Evolutionary conservation across 2,329 filamentous ascomycete species (phyloP), one percentile per base, ranked within the genome.

Genomic region (Trichoderma sp.): DNA sequence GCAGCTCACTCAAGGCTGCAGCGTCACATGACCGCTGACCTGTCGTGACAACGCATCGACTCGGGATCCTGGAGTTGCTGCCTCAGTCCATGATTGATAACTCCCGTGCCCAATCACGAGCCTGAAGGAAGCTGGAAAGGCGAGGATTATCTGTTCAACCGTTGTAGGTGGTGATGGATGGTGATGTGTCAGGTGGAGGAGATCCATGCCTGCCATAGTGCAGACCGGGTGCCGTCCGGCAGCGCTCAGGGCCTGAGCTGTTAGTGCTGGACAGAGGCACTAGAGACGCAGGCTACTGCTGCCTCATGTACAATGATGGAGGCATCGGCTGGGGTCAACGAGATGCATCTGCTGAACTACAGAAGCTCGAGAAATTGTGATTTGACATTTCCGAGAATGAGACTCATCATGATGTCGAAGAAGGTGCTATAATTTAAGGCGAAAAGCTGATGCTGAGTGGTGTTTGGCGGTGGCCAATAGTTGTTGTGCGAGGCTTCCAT

Each of bases 11-110:
- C 17, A 30, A 30, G 44, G 57, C 21, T 19, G 50, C 5, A 10
- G 60, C 41, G 26, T 63, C 60, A 63, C 60, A 63, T 63, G 60
- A 63, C 51, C 50, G 4, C 48, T 62, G 60, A 47, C 50, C 50
- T 63, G 60, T 54, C 50, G 6, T 63, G 60, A 63, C 60, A 63
- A 55, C 60, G 50, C 60, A 63, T 55, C 60, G 24, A 28, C 21
- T 24, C 21, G 2, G 21, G 21, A 24, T 24, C 21, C 21, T 24
- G 21, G 21, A 24, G n/a, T 26, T n/a, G 24, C 26, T n/a, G 3
- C 26, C 30, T 50, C 51, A 2, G 9, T 9, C 15, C 21, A 24
- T 24, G 24, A 41, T 39, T 21, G 26, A 41, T 26, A 26, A 24
- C 21, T 17, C 39, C 3, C 15, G 39, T 45, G 9, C 45, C 56